phyloP scores from a whole-genome alignment of 2,329 filamentous ascomycete species.

The Coniochaeta pulveracea region DNA sequence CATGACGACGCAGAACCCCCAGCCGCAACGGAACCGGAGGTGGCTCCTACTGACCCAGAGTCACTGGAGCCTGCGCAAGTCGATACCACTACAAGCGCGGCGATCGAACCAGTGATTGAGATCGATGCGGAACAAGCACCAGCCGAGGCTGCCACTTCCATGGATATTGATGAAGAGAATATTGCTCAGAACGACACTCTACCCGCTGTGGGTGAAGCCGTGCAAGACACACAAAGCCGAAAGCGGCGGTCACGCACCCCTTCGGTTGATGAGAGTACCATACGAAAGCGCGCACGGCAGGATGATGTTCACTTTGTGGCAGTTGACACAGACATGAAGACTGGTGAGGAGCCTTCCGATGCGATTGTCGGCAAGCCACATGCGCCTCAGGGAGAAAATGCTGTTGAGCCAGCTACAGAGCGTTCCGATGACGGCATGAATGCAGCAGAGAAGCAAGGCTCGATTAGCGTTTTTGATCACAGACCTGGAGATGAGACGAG shows the following conservation, averaged over 20 bases:
- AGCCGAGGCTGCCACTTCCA: too few relatives aligned
- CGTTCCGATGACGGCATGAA: too few relatives aligned
- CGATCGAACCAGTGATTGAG: conserved; percentile 8
- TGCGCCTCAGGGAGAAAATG: too few relatives aligned
- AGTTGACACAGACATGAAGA: conserved; percentile 15
- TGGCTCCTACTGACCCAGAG: conserved; percentile 7
- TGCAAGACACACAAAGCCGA: conserved; percentile 11
- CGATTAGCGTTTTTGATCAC: too few relatives aligned
- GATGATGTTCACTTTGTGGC: conserved; percentile 5
- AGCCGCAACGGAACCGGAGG: neutral
- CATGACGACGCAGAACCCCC: conserved; percentile 2
- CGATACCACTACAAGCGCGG: conserved; percentile 1
- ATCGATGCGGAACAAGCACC: neutral
- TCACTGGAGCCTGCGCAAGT: conserved; percentile 7
- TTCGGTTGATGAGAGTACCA: conserved; percentile 10
- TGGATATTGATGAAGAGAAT: too few relatives aligned
- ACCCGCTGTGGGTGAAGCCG: conserved; percentile 3
- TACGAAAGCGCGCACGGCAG: conserved; percentile 12
- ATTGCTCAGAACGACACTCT: neutral
- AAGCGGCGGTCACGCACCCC: conserved; percentile 15
- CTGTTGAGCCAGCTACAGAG: neutral
- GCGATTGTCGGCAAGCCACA: too few relatives aligned
- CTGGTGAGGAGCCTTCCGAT: conserved; percentile 11
- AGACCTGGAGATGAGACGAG: too few relatives aligned
- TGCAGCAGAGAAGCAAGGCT: too few relatives aligned